A percentile compares a stretch with the other conserved stretches of the same genome.
Evolutionary conservation across 768 basidiomycete species (phyloP).

Genomic region (Pleurotus ostreatus): DNA sequence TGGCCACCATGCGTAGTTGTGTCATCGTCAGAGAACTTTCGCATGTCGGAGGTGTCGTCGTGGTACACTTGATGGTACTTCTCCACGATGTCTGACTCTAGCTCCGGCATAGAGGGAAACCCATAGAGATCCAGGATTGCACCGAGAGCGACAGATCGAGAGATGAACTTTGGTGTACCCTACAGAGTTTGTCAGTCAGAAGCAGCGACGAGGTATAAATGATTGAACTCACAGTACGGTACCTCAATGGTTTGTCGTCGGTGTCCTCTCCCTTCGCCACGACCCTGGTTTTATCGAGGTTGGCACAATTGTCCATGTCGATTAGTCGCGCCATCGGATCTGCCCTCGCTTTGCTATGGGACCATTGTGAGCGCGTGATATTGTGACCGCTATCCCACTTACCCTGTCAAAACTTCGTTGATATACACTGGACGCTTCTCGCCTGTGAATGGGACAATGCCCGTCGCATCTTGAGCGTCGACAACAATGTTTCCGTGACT

Average conservation of each 20-base stretch:
- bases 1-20: background rate
- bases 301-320: too few relatives aligned
- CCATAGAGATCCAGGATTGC: too few relatives aligned
- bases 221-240: background rate
- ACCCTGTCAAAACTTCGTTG: background rate
- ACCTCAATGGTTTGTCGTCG: background rate
- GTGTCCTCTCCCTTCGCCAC: background rate
- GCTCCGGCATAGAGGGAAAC: background rate
- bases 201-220: too few relatives aligned
- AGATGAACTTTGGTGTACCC: slow-evolving; percentile 4
- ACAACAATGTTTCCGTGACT: background rate
- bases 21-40: too few relatives aligned
- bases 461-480: background rate
- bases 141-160: slow-evolving; percentile 6
- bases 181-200: background rate
- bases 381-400: background rate
- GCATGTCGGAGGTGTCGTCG: too few relatives aligned
- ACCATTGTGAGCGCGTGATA: background rate
- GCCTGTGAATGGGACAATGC: background rate
- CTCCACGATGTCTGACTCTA: background rate
- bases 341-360: too few relatives aligned
- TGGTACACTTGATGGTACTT: background rate
- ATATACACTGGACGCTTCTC: background rate
- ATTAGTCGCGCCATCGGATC: too few relatives aligned
- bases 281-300: too few relatives aligned